A percentile compares a stretch with the other conserved stretches of the same genome.
Conservation (phyloP, 306 rosid species). For the Crotalaria pallida region DNA sequence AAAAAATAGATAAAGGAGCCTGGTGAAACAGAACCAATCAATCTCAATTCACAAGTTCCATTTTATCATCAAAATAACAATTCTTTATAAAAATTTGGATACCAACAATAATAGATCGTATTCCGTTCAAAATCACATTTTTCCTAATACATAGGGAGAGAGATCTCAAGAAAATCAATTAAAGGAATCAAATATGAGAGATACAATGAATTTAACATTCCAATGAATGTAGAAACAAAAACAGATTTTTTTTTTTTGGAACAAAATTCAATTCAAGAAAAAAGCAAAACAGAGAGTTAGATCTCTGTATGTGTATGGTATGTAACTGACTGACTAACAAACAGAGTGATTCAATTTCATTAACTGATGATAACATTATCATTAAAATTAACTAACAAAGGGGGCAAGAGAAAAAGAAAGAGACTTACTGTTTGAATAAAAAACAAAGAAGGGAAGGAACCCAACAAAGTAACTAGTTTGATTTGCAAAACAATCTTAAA, state of each 20-base stretch:
- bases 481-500: constrained; percentile 33
- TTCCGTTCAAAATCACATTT: constrained; percentile 27
- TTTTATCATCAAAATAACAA: not conserved
- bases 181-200: not conserved
- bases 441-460: constrained; percentile 34
- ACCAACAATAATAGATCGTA: constrained; percentile 28
- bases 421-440: constrained; percentile 55
- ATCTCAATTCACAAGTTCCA: constrained; percentile 7
- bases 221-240: not conserved
- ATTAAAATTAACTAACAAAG: too few relatives aligned
- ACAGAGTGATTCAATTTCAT: not conserved
- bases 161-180: constrained; percentile 14
- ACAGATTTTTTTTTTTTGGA: not conserved
- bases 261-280: not conserved
- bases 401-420: not conserved
- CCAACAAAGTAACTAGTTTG: constrained; percentile 29
- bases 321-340: not conserved
- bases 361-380: too few relatives aligned
- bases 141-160: constrained; percentile 17
- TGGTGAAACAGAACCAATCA: constrained; percentile 35
- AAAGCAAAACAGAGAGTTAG: constrained; percentile 15
- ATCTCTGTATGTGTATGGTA: constrained; percentile 13
- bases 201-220: constrained; percentile 9
- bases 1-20: constrained; percentile 31
- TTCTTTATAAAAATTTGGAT: not conserved